Base-by-base conservation (phyloP, 2,329 filamentous ascomycete species). In the Talaromyces pinophilus region DNA sequence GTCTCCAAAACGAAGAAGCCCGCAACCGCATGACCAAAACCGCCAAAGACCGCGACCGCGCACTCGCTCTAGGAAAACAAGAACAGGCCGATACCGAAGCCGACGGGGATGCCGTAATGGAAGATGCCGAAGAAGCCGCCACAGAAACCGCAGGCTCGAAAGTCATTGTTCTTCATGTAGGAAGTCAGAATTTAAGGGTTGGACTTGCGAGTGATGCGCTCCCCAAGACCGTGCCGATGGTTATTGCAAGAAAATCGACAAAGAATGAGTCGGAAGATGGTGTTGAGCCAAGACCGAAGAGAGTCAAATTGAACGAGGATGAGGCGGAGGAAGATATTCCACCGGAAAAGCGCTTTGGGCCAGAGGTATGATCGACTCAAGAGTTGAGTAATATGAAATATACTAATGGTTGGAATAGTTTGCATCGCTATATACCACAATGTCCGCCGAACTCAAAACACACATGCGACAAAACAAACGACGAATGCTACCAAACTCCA, bases 121-220 rank as follows among this genome's bases (percentile, higher is more conserved):
- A 82, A 52, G 81, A 79, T 22, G 84, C 86, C 28, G 83, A 84
- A 65, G 83, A 85, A 54, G 82, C 85, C 8, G 81, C 83, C 13
- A 82, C 83, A 15, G 86, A 88, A 72, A 87, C 87, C 52, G 89
- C 92, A 70, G 90, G 93, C 5, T 94, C 93, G 10, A 96, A 94
- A 78, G 90, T 96, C 68, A 94, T 99, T 74, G 91, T 98, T 67
- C 92, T 99, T 72, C 95, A 99, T 76, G 89, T 94, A 1, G 95
- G 95, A 35, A 98, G 94, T 75, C 94, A 98, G 79, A 98, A 98
- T 70, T 81, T 99, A 69, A 88, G 95, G 59, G 93, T 99, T 72
- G 95, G 95, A 0, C 88, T 98, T 67, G 93, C 94, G n/a, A 97
- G 92, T 73, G 95, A 99, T 80, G 94, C 93, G 5, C 82, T 99